These are phyloP conservation scores for Sodiomyces alkalinus DNA, from an alignment of 2,329 filamentous ascomycete genomes.

Conservation along the genomic window DNA sequence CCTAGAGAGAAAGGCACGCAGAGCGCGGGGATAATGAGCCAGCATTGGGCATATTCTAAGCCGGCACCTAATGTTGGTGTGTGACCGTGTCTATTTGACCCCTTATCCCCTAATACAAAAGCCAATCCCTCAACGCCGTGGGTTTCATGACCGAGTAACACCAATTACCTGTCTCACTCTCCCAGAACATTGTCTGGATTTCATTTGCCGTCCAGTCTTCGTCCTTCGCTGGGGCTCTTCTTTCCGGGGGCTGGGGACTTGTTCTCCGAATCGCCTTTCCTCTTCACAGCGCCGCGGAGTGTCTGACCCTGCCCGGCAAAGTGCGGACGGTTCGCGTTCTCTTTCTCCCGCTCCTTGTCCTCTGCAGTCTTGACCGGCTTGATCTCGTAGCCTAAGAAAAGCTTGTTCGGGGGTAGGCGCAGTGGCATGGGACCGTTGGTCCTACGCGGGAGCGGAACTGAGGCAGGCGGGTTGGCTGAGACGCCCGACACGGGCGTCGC, in stretches of 20 bases:
- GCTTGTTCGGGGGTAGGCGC: slow-evolving; percentile 69
- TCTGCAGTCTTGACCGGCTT: slow-evolving; percentile 73
- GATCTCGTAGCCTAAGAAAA: slow-evolving; percentile 94
- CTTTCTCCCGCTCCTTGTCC: slow-evolving; percentile 51
- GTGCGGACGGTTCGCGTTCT: slow-evolving; percentile 49
- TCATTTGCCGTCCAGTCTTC: slow-evolving; percentile 29
- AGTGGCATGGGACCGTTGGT: slow-evolving; percentile 77
- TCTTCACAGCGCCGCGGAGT: slow-evolving; percentile 53
- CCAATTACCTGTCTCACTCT: too few relatives aligned
- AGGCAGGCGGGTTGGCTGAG: slow-evolving; percentile 23
- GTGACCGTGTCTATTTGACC: too few relatives aligned
- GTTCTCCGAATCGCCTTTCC: slow-evolving; percentile 42
- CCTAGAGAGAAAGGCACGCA: too few relatives aligned
- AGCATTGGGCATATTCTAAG: too few relatives aligned
- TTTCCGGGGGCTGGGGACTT: slow-evolving; percentile 31
- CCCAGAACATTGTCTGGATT: too few relatives aligned
- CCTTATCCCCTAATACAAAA: too few relatives aligned
- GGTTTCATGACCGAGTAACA: too few relatives aligned
- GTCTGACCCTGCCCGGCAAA: slow-evolving; percentile 81
- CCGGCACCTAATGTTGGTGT: too few relatives aligned
- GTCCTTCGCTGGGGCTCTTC: slow-evolving; percentile 27
- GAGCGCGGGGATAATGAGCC: too few relatives aligned
- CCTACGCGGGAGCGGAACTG: slow-evolving; percentile 21
- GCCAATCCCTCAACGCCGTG: too few relatives aligned
- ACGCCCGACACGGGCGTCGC: slow-evolving; percentile 53